Conservation (phyloP, 331 rosid genomes). For the Quercus tomentella region DNA sequence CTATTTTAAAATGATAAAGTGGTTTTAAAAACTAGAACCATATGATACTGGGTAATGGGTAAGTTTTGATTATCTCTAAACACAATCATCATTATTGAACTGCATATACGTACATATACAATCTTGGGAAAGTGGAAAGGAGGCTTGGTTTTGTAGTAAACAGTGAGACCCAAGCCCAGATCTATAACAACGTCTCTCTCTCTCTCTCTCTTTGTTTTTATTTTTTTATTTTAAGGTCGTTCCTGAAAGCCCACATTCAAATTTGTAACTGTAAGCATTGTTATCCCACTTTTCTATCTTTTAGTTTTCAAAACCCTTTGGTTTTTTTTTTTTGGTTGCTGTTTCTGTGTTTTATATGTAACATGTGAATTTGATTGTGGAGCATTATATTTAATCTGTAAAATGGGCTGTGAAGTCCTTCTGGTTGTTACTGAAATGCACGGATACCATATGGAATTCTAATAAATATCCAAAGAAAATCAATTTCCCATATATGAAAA, state of each 20-base stretch:
- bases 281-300: slow-evolving; percentile 2
- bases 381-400: background rate
- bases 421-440: background rate
- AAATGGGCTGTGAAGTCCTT: background rate
- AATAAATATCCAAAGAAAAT: no score
- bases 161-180: background rate
- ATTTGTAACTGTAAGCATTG: background rate
- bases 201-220: background rate
- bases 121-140: background rate
- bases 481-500: background rate
- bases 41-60: no score
- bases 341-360: background rate
- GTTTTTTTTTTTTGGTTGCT: background rate
- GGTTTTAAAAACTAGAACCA: no score
- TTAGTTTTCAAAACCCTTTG: background rate
- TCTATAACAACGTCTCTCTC: background rate
- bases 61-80: no score
- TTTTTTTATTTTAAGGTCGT: background rate
- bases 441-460: background rate
- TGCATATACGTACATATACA: background rate
- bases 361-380: background rate
- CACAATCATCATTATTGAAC: no score
- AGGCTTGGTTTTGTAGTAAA: background rate
- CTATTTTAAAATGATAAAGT: slow-evolving; percentile 15
- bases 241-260: background rate